These are phyloP conservation scores for Candida corydali DNA, from an alignment of 805 yeast genomes.

Conservation along the genomic window DNA sequence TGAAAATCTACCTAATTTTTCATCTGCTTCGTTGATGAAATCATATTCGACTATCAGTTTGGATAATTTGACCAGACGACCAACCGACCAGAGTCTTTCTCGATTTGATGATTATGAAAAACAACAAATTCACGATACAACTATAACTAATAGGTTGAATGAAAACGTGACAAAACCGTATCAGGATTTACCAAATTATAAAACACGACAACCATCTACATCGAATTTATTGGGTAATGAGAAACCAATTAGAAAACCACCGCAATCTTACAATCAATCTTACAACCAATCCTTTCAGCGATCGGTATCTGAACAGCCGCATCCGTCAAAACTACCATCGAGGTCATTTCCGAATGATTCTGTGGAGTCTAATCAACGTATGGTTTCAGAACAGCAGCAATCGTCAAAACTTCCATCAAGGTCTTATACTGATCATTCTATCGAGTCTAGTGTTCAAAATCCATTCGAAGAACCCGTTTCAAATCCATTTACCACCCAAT, in stretches of 20 bases:
- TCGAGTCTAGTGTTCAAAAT: not conserved
- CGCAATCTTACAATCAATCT: constrained; percentile 1
- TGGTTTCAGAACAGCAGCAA: not conserved
- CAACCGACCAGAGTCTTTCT: not conserved
- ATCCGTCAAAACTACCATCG: not conserved
- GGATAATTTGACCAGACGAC: constrained; percentile 1
- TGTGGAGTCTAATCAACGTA: not conserved
- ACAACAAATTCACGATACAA: constrained; percentile 1
- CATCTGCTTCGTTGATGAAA: not conserved
- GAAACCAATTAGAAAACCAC: not conserved
- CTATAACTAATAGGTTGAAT: constrained; percentile 1
- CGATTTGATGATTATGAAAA: not conserved
- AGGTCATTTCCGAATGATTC: too few relatives aligned
- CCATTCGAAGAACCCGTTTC: not conserved
- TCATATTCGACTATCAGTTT: constrained; percentile 4
- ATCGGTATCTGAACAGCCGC: not conserved
- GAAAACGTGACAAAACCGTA: not conserved
- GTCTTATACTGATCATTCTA: not conserved
- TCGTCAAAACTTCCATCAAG: not conserved
- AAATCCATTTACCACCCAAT: constrained; percentile 2
- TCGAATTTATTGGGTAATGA: not conserved
- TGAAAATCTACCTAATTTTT: constrained; percentile 19
- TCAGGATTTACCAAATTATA: not conserved
- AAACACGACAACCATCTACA: not conserved
- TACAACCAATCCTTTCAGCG: not conserved